A percentile compares a stretch with the other conserved stretches of the same genome.
phyloP scores from a whole-genome alignment of 768 basidiomycete species.

The Mycena maculata region DNA sequence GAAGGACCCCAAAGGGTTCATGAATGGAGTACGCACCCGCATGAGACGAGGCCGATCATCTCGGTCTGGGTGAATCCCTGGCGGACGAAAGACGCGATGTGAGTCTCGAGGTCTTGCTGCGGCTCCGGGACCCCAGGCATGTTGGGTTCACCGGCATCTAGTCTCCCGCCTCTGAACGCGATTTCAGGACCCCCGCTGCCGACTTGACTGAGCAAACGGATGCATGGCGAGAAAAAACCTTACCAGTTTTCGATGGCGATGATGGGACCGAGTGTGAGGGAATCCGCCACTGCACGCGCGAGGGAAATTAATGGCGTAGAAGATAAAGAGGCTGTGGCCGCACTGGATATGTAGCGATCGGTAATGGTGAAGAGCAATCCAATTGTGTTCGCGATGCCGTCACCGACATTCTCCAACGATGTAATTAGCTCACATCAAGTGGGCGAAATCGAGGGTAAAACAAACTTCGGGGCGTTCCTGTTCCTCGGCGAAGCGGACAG shows the following conservation, averaged over 20 bases:
- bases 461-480: slow-evolving; percentile 6
- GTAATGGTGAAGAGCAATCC: neutral
- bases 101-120: neutral
- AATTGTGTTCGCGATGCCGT: neutral
- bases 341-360: slow-evolving; percentile 11
- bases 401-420: neutral
- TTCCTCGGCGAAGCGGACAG: slow-evolving; percentile 37
- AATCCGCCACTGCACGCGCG: neutral
- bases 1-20: neutral
- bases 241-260: slow-evolving; percentile 21
- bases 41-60: slow-evolving; percentile 18
- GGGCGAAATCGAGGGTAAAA: neutral
- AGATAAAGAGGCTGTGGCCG: neutral
- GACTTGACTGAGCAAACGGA: neutral
- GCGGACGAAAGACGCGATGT: slow-evolving; percentile 1
- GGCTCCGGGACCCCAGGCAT: slow-evolving; percentile 2
- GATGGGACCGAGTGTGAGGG: slow-evolving; percentile 2
- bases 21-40: neutral
- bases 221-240: neutral
- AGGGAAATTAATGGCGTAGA: neutral
- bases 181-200: slow-evolving; percentile 8
- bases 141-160: slow-evolving; percentile 10
- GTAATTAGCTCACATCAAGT: neutral
- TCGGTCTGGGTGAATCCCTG: slow-evolving; percentile 15
- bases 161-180: slow-evolving; percentile 19